Evolutionary conservation across 2,329 filamentous ascomycete species (phyloP), one percentile per base, ranked within the genome.

Genomic region (Podosphaera fusca): DNA sequence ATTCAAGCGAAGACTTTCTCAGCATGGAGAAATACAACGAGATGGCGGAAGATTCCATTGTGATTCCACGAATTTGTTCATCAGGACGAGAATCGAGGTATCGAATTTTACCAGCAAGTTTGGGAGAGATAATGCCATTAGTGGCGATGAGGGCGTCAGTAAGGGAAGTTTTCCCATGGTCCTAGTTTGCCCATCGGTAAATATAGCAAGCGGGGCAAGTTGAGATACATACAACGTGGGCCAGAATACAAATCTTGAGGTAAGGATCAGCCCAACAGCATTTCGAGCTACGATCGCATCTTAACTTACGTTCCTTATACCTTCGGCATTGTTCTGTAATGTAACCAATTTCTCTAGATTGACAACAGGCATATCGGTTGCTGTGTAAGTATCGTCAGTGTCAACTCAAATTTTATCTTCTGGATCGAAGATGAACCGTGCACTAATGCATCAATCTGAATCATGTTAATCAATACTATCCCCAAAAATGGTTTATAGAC

Each of bases 11-110:
- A 42, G 79, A 73, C 63, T 87, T 80, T 63, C 89, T 79, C 56
- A 94, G 73, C 77, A 96, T 87, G 40, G 89, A 94, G 69, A 98
- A 98, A 71, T 85, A 94, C 38, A 98, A 75, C 0, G 92, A 96
- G 61, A 98, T 98, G 60, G 92, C 92, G 4, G 90, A 96, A 0
- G 92, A 96, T 70, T 98, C 92, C 92, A 98, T 98, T n/a, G 92
- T 98, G 67, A 98, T 98, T 58, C 92, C 92, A 62, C 92, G 84
- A 14, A 86, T 78, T 71, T 98, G 92, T 70, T 98, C 92, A 70
- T 98, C 92, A 1, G 90, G 90, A 49, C 92, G 78, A 30, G 92
- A 96, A 72, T 98, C 92, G 59, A 98, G 81, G 67, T 96, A 98
- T 63, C 92, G 84, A 70, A 98, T 94, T 75, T 96, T 96, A 69